Conservation (phyloP, 2,329 filamentous ascomycete genomes). For the Penicillium sp. region DNA sequence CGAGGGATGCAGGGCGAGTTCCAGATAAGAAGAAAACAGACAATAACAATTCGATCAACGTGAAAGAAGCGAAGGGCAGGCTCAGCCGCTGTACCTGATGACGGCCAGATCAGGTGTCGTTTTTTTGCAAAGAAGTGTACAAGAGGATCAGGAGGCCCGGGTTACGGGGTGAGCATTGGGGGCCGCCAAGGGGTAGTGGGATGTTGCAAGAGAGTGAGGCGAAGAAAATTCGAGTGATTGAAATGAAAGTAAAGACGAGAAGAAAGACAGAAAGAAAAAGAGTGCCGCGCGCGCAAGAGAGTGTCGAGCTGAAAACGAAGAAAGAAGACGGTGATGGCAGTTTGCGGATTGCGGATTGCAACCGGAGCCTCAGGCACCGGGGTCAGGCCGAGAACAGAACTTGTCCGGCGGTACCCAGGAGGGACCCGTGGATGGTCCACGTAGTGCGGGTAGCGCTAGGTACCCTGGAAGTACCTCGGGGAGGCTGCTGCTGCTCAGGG, state of each 20-base stretch:
- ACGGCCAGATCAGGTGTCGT: conserved; percentile 24
- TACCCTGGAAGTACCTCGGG: not conserved
- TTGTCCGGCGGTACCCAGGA: conserved; percentile 1
- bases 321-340: too few species aligned
- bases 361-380: conserved; percentile 24
- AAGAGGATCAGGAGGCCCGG: conserved; percentile 21
- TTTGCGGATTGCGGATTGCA: too few species aligned
- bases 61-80: conserved; percentile 23
- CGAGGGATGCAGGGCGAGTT: conserved; percentile 5
- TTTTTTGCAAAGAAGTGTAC: conserved; percentile 1
- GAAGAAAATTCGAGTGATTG: conserved; percentile 2
- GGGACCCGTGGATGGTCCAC: too few species aligned
- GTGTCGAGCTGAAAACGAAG: conserved; percentile 17
- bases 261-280: conserved; percentile 19
- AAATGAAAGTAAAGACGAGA: conserved; percentile 7
- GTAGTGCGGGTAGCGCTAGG: too few species aligned
- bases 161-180: conserved; percentile 9
- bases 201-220: conserved; percentile 1
- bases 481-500: too few species aligned
- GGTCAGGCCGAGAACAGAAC: conserved; percentile 26
- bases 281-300: conserved; percentile 12
- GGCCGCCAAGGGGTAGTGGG: conserved; percentile 7
- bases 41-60: conserved; percentile 16
- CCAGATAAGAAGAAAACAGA: conserved; percentile 8
- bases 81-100: conserved; percentile 25